Evolutionary conservation across 2,329 filamentous ascomycete species (phyloP).

Genomic region (Trichoderma asperellum): DNA sequence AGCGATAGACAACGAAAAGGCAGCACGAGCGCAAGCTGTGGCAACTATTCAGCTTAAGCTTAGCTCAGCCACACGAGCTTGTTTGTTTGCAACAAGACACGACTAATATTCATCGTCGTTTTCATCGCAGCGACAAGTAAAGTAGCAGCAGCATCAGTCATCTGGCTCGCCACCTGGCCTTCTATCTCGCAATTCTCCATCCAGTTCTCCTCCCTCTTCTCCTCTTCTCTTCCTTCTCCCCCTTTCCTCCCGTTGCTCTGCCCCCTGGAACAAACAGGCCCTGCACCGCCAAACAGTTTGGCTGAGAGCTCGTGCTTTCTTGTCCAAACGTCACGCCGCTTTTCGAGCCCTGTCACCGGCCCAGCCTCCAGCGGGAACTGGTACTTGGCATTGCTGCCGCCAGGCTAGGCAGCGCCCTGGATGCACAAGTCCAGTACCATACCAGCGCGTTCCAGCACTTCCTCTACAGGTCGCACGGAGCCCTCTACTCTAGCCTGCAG

Average conservation of each 20-base stretch:
- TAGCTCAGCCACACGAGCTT: slow-evolving; percentile 21
- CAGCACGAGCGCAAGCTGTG: background rate
- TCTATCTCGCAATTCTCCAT: background rate
- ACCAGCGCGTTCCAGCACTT: background rate
- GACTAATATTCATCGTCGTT: slow-evolving; percentile 16
- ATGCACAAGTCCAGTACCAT: background rate
- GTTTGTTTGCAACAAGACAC: slow-evolving; percentile 20
- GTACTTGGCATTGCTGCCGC: background rate
- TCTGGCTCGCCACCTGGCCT: background rate
- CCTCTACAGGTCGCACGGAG: background rate
- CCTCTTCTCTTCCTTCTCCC: background rate
- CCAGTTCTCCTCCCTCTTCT: background rate
- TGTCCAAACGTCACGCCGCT: slow-evolving; percentile 24
- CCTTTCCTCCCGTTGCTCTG: background rate
- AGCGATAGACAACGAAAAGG: background rate
- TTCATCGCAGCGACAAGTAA: slow-evolving; percentile 10
- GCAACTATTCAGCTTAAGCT: background rate
- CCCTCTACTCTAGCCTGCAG: slow-evolving; percentile 4
- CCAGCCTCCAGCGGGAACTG: background rate
- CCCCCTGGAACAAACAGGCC: slow-evolving; percentile 2
- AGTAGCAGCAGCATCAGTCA: background rate
- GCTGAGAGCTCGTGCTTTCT: background rate
- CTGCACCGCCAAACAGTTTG: slow-evolving; percentile 6
- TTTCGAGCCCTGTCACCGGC: slow-evolving; percentile 11
- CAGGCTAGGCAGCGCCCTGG: background rate